Percentiles rank a stretch among this genome's conserved stretches.
phyloP scores from a whole-genome alignment of 192 early-diverging fungal genomes.

The Radiomyces spectabilis region DNA sequence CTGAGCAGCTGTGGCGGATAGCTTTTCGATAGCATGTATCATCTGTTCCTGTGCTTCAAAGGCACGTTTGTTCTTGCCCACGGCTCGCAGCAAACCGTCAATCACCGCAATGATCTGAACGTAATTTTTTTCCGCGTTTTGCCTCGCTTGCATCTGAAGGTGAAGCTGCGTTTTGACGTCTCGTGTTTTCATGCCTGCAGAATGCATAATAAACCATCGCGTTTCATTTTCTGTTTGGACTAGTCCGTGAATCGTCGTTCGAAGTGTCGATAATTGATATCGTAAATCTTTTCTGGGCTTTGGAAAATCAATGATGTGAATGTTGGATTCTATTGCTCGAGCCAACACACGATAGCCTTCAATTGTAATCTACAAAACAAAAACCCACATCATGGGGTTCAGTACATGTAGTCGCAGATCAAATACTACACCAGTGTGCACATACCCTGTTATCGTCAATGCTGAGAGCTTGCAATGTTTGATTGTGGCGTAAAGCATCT shows the following conservation, averaged over 20 bases:
- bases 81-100: neutral
- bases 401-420: neutral
- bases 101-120: neutral
- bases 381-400: neutral
- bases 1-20: too few relatives aligned
- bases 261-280: constrained; percentile 16
- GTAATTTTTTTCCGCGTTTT: neutral
- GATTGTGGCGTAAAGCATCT: constrained; percentile 27
- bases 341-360: constrained; percentile 35
- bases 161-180: constrained; percentile 26
- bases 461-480: constrained; percentile 22
- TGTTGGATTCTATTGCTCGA: constrained; percentile 30
- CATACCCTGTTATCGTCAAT: constrained; percentile 41
- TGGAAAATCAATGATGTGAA: constrained; percentile 19
- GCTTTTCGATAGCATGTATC: too few relatives aligned
- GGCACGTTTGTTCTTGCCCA: neutral
- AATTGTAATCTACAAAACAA: constrained; percentile 26
- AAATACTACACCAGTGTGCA: neutral
- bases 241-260: constrained; percentile 25
- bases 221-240: constrained; percentile 34
- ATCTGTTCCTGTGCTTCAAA: too few relatives aligned
- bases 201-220: constrained; percentile 26
- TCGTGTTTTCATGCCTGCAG: constrained; percentile 20
- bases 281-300: constrained; percentile 24
- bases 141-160: constrained; percentile 6